Evolutionary conservation across 495 filamentous ascomycete species (phyloP), one percentile per base, ranked within the genome.

Genomic region (Neurospora sp.): DNA sequence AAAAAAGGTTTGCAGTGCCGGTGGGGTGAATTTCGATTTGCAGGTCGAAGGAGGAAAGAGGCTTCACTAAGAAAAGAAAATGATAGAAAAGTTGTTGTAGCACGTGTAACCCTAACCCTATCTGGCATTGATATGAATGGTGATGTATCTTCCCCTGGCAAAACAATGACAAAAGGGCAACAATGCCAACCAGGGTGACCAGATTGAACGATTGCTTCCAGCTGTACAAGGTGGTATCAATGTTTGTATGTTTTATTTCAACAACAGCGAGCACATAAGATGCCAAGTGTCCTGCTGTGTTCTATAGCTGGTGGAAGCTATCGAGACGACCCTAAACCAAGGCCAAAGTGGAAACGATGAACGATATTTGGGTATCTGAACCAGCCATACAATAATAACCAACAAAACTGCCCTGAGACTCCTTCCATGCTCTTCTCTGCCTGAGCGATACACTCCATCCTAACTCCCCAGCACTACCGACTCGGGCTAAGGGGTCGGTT

Each of bases 401-500:
- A 66, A 35, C 27, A 18, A 31, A 9, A 16, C 11, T 37, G 12
- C 54, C 54, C 12, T 9, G 23, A 31, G 5, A 62, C 2, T 18
- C 54, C 27, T 66, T 8, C 14, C 27, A 66, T 66, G 23, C 14
- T 6, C 6, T 4, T 18, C 54, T 66, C 7, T 35, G 3, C 54
- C 20, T 37, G 14, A 5, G 54, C 7, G 12, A 37, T 1, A 18
- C 3, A 31, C 5, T 27, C 27, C 4, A 31, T 66, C 23, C 1
- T 10, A n/a, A 5, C 49, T 10, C 70, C n/a, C 69, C 35, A 66
- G 12, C n/a, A 69, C 40, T 83, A 84, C 23, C 85, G 81, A 4
- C 75, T 76, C 14, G 86, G 87, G 79, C 87, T 88, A 74, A 99
- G 87, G 49, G 96, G 94, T 78, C 96, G 85, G 82, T 99, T 99